Conservation (phyloP, 768 basidiomycete genomes). For the Coprinellus micaceus region DNA sequence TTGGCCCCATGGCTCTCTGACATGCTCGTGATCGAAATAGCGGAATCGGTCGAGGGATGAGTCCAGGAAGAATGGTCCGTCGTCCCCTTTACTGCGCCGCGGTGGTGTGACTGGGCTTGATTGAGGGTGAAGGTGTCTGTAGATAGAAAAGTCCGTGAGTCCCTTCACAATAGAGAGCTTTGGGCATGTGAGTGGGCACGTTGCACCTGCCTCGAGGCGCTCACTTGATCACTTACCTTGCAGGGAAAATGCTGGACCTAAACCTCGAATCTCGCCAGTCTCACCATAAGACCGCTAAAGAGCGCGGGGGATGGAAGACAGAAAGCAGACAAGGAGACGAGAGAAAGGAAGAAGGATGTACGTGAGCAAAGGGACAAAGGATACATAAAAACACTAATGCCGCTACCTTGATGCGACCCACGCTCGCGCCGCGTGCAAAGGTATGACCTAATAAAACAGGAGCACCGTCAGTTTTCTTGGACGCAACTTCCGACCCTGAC, state of each 20-base stretch:
- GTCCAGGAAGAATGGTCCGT: neutral
- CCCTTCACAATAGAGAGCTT: neutral
- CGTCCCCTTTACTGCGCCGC: neutral
- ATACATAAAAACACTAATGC: constrained; percentile 15
- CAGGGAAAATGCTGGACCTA: constrained; percentile 39
- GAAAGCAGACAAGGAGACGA: constrained; percentile 18
- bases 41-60: constrained; percentile 4
- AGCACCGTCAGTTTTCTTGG: constrained; percentile 15
- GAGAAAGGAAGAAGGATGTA: constrained; percentile 16
- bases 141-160: constrained; percentile 5
- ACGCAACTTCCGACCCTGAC: constrained; percentile 13
- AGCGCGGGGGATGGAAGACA: constrained; percentile 16
- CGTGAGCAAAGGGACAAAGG: constrained; percentile 20
- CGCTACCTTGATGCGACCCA: constrained; percentile 22
- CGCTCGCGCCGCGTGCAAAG: constrained; percentile 37
- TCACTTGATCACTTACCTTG: constrained; percentile 26
- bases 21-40: constrained; percentile 2
- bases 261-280: constrained; percentile 20
- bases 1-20: constrained; percentile 5
- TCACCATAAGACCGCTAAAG: constrained; percentile 23
- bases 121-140: constrained; percentile 26
- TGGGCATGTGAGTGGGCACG: constrained; percentile 6
- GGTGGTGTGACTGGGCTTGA: constrained; percentile 5
- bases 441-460: constrained; percentile 31
- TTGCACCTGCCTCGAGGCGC: constrained; percentile 7